phyloP scores from a whole-genome alignment of 441 rosid species.

The Syzygium syzygioides region DNA sequence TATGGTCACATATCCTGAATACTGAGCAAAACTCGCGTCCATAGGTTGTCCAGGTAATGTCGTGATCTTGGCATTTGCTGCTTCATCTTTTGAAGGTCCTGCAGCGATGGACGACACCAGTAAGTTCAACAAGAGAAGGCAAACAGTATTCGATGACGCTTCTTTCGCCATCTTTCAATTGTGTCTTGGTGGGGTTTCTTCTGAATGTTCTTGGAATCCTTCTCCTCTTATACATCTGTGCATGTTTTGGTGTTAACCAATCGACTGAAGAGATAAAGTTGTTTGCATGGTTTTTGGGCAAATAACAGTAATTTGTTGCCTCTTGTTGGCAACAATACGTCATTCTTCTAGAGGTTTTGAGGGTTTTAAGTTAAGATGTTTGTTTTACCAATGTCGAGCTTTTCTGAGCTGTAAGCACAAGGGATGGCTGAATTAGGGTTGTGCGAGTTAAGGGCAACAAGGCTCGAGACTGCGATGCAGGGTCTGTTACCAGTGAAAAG shows the following conservation, averaged over 20 bases:
- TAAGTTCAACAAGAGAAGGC: neutral
- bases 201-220: neutral
- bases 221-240: neutral
- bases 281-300: neutral
- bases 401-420: neutral
- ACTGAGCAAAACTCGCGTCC: neutral
- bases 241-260: neutral
- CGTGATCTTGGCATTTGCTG: neutral
- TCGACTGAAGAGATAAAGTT: neutral
- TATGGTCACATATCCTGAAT: neutral
- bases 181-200: neutral
- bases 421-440: neutral
- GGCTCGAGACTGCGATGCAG: accelerated
- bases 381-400: neutral
- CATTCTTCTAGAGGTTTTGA: neutral
- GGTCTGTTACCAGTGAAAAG: neutral
- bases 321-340: neutral
- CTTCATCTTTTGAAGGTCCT: neutral
- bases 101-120: neutral
- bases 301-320: neutral
- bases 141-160: neutral
- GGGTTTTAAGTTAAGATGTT: neutral
- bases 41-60: neutral
- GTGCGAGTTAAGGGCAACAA: neutral
- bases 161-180: neutral